A percentile compares a stretch with the other conserved stretches of the same genome.
Conservation (phyloP, 1,284 basidiomycete species). For the Inonotus obliquus region DNA sequence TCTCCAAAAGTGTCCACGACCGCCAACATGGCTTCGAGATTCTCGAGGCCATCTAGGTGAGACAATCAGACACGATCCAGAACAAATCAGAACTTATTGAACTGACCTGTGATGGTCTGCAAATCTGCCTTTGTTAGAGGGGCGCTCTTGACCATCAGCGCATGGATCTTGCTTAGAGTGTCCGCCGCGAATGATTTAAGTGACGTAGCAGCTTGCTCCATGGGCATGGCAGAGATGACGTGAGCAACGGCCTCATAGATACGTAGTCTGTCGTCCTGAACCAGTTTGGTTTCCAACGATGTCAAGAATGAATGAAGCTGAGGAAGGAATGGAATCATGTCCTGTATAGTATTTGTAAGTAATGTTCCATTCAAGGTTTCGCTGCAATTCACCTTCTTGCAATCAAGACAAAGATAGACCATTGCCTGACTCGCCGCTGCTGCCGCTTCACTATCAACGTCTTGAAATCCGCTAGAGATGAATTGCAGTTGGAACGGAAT, state of each 20-base stretch:
- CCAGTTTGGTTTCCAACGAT: conserved; percentile 71
- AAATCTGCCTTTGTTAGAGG: conserved; percentile 60
- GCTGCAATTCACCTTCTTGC: conserved; percentile 60
- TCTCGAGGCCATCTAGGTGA: conserved; percentile 73
- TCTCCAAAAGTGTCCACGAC: conserved; percentile 80
- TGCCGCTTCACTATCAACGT: conserved; percentile 74
- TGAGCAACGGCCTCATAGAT: conserved; percentile 95
- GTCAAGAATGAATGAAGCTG: conserved; percentile 88
- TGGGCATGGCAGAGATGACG: conserved; percentile 90
- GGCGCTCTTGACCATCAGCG: conserved; percentile 45
- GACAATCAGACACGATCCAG: conserved; percentile 20
- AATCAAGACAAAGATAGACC: conserved; percentile 97
- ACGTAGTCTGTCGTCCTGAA: conserved; percentile 85
- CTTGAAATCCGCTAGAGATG: conserved; percentile 89
- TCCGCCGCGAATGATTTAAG: conserved; percentile 82
- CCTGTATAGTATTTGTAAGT: conserved; percentile 37
- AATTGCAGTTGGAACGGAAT: conserved; percentile 87
- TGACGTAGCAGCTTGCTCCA: conserved; percentile 78
- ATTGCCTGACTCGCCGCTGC: conserved; percentile 95
- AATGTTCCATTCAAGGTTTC: background rate
- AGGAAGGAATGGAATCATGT: conserved; percentile 88
- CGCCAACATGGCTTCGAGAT: conserved; percentile 82
- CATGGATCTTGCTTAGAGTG: conserved; percentile 67
- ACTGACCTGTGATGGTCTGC: conserved; percentile 57
- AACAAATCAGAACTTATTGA: conserved; percentile 18